Conservation (phyloP, 768 basidiomycete genomes). For the Trichaptum fuscoviolaceum region DNA sequence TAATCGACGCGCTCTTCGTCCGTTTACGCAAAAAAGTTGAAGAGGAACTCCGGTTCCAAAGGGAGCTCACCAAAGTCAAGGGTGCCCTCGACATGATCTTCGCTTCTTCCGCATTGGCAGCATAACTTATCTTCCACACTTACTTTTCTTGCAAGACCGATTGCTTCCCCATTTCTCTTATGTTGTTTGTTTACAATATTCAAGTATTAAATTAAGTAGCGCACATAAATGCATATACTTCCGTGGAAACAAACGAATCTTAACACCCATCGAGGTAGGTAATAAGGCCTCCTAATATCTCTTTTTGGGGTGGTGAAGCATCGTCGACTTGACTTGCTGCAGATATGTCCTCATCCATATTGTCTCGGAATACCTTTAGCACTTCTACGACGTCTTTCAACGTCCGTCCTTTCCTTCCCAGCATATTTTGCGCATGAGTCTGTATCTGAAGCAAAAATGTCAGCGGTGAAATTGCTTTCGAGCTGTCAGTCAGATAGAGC, state of each 20-base stretch:
- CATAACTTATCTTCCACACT: conserved; percentile 11
- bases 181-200: not conserved
- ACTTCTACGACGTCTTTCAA: conserved; percentile 68
- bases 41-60: conserved; percentile 83
- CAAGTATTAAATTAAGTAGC: not conserved
- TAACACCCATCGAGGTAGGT: conserved; percentile 46
- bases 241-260: conserved; percentile 12
- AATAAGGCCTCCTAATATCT: conserved; percentile 66
- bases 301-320: conserved; percentile 50
- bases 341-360: conserved; percentile 54
- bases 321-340: conserved; percentile 23
- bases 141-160: not conserved
- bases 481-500: conserved; percentile 22
- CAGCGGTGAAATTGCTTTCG: conserved; percentile 4
- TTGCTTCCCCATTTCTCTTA: not conserved
- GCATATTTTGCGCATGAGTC: conserved; percentile 67
- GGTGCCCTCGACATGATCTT: conserved; percentile 92
- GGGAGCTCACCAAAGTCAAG: conserved; percentile 72
- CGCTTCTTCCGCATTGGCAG: conserved; percentile 43
- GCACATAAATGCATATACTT: conserved; percentile 6
- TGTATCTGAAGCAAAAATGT: conserved; percentile 53
- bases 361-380: conserved; percentile 65
- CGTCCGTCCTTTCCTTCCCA: conserved; percentile 66
- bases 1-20: conserved; percentile 82
- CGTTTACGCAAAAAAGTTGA: conserved; percentile 80